These are phyloP conservation scores for Claviceps digitariae DNA, from an alignment of 2,329 filamentous ascomycete species.

Conservation along the genomic window DNA sequence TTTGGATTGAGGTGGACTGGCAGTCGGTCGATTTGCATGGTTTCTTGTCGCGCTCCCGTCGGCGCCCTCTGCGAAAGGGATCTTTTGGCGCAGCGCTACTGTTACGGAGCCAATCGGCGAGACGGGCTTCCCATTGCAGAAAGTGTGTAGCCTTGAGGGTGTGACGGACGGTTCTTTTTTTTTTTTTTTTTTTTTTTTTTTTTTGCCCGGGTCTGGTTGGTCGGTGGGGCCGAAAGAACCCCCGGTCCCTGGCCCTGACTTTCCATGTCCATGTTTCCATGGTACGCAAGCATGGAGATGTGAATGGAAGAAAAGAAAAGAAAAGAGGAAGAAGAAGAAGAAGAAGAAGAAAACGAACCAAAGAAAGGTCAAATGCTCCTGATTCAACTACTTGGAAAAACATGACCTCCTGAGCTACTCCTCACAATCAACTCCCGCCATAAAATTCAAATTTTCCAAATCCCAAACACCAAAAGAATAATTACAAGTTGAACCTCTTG, in stretches of 20 bases:
- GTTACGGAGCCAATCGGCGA: not conserved
- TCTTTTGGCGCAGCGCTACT: not conserved
- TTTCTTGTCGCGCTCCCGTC: not conserved
- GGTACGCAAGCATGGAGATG: no score
- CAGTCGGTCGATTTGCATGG: not conserved
- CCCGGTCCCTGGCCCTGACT: no score
- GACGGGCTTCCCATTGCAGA: not conserved
- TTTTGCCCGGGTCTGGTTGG: not conserved
- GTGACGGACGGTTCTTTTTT: not conserved
- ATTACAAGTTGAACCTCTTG: slow-evolving; percentile 80
- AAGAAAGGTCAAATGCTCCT: no score
- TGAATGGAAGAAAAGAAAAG: no score
- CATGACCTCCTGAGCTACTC: no score
- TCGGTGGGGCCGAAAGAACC: no score
- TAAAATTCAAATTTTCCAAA: not conserved
- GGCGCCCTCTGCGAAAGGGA: not conserved
- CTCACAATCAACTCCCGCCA: not conserved
- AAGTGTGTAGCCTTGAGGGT: no score
- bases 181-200: not conserved
- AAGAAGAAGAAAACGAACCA: no score
- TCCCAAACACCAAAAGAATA: not conserved
- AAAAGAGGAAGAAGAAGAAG: no score
- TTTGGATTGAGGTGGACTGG: not conserved
- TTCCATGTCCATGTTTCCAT: no score
- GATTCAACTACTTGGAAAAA: no score